Evolutionary conservation across 768 basidiomycete genomes (phyloP).

Genomic region (Cytidiella melzeri): DNA sequence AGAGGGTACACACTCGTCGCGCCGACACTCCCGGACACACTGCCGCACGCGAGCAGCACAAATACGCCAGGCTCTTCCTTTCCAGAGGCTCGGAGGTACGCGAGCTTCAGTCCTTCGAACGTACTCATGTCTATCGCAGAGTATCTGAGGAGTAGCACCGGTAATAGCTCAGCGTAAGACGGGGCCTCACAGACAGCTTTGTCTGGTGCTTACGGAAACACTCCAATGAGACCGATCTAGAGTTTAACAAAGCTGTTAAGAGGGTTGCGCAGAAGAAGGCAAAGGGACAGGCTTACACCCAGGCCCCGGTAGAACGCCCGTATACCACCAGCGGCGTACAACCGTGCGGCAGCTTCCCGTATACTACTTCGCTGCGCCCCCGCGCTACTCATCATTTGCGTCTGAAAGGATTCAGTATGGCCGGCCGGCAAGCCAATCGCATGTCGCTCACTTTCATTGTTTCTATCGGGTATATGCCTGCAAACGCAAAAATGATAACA

Average conservation of each 20-base stretch:
- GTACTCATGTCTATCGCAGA: constrained; percentile 98
- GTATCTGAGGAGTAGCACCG: constrained; percentile 38
- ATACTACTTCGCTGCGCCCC: constrained; percentile 58
- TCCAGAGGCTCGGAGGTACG: constrained; percentile 81
- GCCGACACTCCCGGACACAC: constrained; percentile 88
- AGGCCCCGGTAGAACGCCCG: constrained; percentile 89
- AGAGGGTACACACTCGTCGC: constrained; percentile 91
- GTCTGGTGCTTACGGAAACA: constrained; percentile 71
- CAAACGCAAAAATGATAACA: too few relatives aligned
- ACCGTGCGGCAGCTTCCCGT: constrained; percentile 53
- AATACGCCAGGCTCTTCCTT: constrained; percentile 87
- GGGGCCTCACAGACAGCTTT: not conserved
- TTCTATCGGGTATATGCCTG: constrained; percentile 95
- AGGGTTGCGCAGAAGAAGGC: constrained; percentile 3
- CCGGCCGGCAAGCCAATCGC: not conserved
- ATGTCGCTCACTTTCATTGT: constrained; percentile 69
- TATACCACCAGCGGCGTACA: constrained; percentile 77
- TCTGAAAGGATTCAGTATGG: constrained; percentile 33
- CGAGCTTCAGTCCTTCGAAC: constrained; percentile 91
- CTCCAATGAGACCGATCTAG: constrained; percentile 90
- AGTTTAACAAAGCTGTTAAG: constrained; percentile 15
- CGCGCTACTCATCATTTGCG: constrained; percentile 98
- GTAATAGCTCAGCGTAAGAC: not conserved
- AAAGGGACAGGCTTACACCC: constrained; percentile 50
- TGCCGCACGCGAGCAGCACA: constrained; percentile 85